These are phyloP conservation scores for Trichoderma erinaceum DNA, from an alignment of 495 filamentous ascomycete species.

Conservation along the genomic window DNA sequence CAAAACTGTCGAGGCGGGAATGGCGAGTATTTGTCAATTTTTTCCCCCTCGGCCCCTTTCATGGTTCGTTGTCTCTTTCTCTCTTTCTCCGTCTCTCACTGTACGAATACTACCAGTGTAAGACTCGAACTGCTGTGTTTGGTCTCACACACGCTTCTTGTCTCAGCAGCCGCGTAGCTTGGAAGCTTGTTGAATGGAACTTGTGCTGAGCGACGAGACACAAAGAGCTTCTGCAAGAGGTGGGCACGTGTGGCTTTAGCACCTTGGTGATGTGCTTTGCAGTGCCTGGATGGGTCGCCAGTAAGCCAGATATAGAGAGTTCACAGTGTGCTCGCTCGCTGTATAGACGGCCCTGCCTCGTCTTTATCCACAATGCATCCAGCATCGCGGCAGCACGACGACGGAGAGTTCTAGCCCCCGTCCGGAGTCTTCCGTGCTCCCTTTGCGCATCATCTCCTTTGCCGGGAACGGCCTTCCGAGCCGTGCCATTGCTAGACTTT, in stretches of 20 bases:
- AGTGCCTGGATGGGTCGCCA: not conserved
- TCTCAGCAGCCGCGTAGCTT: conserved; percentile 3
- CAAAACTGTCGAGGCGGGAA: not conserved
- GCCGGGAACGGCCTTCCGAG: conserved; percentile 7
- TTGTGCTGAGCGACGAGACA: not conserved
- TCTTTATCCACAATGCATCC: not conserved
- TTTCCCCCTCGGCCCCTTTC: not conserved
- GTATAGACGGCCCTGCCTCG: not conserved
- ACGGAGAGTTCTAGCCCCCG: not conserved
- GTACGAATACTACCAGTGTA: not conserved
- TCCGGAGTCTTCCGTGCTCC: not conserved
- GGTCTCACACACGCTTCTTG: not conserved
- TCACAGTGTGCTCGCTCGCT: not conserved
- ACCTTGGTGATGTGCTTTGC: not conserved
- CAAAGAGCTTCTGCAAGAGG: not conserved
- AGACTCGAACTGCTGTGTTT: not conserved
- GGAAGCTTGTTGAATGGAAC: not conserved
- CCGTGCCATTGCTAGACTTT: conserved; percentile 1
- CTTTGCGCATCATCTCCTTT: not conserved
- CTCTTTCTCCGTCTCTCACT: too few relatives aligned
- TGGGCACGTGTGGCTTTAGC: conserved; percentile 2
- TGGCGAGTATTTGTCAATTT: not conserved
- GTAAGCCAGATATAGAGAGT: not conserved
- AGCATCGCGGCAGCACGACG: not conserved
- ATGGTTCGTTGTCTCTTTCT: not conserved